Percentiles rank a stretch among this genome's conserved stretches.
phyloP scores from a whole-genome alignment of 768 basidiomycete species.

The Vararia minispora region DNA sequence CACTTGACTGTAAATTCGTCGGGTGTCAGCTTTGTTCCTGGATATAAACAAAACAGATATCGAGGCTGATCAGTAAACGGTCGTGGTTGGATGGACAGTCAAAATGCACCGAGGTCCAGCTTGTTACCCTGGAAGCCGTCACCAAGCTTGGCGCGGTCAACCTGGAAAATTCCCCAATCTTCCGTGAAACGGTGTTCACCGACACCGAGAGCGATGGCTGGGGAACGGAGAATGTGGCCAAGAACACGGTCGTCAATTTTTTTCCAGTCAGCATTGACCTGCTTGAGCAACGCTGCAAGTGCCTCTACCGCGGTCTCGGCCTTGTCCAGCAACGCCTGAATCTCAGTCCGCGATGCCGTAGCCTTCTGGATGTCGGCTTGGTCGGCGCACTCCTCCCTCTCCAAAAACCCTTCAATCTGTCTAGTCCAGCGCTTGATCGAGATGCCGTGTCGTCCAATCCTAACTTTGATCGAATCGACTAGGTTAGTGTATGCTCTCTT shows the following conservation, averaged over 20 bases:
- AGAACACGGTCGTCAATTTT: constrained; percentile 14
- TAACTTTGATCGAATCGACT: constrained; percentile 20
- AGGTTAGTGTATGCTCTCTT: constrained; percentile 18
- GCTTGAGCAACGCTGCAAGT: constrained; percentile 16
- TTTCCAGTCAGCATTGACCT: constrained; percentile 15
- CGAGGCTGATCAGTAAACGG: constrained; percentile 16
- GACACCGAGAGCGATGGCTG: constrained; percentile 13
- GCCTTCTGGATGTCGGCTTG: constrained; percentile 7
- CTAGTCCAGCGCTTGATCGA: constrained; percentile 13
- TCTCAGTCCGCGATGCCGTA: constrained; percentile 3
- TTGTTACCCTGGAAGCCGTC: constrained; percentile 23
- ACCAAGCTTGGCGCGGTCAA: constrained; percentile 17
- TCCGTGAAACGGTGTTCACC: constrained; percentile 19
- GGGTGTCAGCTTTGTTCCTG: constrained; percentile 14
- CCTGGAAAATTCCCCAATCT: constrained; percentile 20
- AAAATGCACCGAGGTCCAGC: constrained; percentile 24
- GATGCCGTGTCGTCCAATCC: constrained; percentile 16
- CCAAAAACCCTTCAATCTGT: constrained; percentile 15
- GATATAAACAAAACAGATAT: constrained; percentile 11
- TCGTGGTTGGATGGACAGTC: constrained; percentile 16
- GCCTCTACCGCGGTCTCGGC: constrained; percentile 13
- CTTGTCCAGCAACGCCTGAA: constrained; percentile 12
- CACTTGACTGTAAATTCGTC: constrained; percentile 18
- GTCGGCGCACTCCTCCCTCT: constrained; percentile 5
- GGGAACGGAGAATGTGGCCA: constrained; percentile 18